Percentiles rank a stretch among this genome's conserved stretches.
Conservation (phyloP, 768 basidiomycete genomes). For the Suillus weaverae region DNA sequence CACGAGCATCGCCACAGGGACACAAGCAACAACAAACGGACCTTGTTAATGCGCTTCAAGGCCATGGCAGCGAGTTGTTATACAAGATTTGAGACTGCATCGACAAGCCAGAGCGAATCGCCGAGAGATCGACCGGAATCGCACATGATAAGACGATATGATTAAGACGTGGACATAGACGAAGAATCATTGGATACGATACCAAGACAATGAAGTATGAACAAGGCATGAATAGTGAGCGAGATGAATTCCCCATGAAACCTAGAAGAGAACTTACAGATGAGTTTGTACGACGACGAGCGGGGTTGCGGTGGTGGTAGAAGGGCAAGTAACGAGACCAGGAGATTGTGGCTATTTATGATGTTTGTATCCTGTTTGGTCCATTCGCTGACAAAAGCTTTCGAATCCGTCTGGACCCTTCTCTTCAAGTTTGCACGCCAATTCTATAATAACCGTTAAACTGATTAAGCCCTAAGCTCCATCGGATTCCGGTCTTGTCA, state of each 20-base stretch:
- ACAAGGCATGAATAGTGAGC: neutral
- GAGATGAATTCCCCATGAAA: neutral
- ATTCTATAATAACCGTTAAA: neutral
- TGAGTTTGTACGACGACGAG: slow-evolving; percentile 8
- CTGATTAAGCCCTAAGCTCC: neutral
- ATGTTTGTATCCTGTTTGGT: slow-evolving; percentile 41
- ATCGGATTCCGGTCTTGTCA: neutral
- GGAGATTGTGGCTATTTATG: slow-evolving; percentile 35
- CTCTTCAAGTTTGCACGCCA: neutral
- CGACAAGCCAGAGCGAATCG: slow-evolving; percentile 18
- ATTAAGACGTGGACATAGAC: slow-evolving; percentile 5
- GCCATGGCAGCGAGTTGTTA: slow-evolving; percentile 59
- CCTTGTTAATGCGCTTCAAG: slow-evolving; percentile 99
- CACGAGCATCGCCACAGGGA: slow-evolving; percentile 19
- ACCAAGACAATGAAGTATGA: neutral
- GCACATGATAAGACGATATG: slow-evolving; percentile 34
- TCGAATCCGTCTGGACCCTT: neutral
- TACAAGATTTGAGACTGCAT: slow-evolving; percentile 18
- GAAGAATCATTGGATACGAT: neutral
- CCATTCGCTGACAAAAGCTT: slow-evolving; percentile 37
- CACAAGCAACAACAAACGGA: slow-evolving; percentile 29
- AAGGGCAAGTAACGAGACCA: slow-evolving; percentile 21
- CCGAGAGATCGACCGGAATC: slow-evolving; percentile 37
- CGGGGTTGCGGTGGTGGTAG: slow-evolving; percentile 25
- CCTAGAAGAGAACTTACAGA: slow-evolving; percentile 12